phyloP scores from a whole-genome alignment of 2,329 filamentous ascomycete species.

The Penicillium nordicum region DNA sequence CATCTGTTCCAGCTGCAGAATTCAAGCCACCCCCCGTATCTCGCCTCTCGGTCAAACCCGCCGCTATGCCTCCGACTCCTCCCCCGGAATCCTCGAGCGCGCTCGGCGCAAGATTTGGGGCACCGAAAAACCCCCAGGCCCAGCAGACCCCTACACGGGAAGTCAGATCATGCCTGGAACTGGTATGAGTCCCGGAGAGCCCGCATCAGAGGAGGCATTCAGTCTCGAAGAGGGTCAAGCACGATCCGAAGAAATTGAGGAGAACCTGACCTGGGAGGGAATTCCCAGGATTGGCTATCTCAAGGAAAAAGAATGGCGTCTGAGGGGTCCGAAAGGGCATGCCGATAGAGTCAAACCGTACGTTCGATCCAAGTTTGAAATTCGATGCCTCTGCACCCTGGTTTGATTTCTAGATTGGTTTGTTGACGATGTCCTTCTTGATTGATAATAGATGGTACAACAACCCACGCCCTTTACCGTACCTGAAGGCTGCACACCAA shows the following conservation, averaged over 20 bases:
- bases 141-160: slow-evolving; percentile 48
- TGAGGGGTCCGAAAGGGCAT: slow-evolving; percentile 33
- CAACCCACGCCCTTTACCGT: slow-evolving; percentile 1
- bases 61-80: slow-evolving; percentile 34
- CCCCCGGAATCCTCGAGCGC: slow-evolving; percentile 43
- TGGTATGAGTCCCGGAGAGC: not conserved
- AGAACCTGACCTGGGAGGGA: slow-evolving; percentile 45
- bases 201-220: not conserved
- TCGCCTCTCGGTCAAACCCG: slow-evolving; percentile 33
- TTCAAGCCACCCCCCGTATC: slow-evolving; percentile 33
- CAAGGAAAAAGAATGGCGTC: slow-evolving; percentile 34
- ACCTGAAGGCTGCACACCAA: slow-evolving; percentile 47
- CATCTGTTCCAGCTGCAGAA: slow-evolving; percentile 41
- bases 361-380: slow-evolving; percentile 16
- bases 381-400: not conserved
- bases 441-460: slow-evolving; percentile 14
- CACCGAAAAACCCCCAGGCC: slow-evolving; percentile 48
- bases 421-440: not conserved
- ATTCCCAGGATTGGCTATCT: slow-evolving; percentile 54
- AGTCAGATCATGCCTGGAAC: slow-evolving; percentile 16
- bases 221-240: not conserved
- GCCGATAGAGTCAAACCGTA: slow-evolving; percentile 45
- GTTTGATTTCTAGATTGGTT: not conserved
- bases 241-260: slow-evolving; percentile 1
- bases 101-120: slow-evolving; percentile 51